These are phyloP conservation scores for Avena atlantica DNA, from an alignment of 176 grass and related monocot genomes.

Conservation along the genomic window DNA sequence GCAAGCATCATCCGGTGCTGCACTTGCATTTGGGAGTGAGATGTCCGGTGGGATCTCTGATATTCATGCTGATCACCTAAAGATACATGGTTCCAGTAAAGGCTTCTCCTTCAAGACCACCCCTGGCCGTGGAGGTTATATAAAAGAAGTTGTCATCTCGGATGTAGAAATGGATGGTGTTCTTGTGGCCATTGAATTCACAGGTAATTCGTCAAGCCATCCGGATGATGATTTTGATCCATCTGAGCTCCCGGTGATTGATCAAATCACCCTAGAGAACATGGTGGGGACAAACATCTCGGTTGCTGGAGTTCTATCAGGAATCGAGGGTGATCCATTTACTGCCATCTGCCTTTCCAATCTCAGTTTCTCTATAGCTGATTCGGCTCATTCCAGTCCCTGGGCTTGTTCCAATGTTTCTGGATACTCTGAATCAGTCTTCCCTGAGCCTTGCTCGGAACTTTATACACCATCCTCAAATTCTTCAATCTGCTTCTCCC, in stretches of 20 bases:
- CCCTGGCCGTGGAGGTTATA: slow-evolving; percentile 69
- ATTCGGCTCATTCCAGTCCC: slow-evolving; percentile 30
- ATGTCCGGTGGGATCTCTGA: slow-evolving; percentile 90
- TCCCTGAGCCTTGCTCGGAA: slow-evolving; percentile 69
- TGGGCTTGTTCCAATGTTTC: slow-evolving; percentile 85
- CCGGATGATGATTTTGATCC: slow-evolving; percentile 67
- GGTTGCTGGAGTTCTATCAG: slow-evolving; percentile 64
- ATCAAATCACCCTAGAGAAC: slow-evolving; percentile 71
- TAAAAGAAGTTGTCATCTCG: slow-evolving; percentile 60
- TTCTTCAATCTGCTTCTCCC: slow-evolving; percentile 69
- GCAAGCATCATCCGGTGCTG: slow-evolving; percentile 62
- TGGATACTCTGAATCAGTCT: slow-evolving; percentile 73
- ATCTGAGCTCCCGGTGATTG: slow-evolving; percentile 58
- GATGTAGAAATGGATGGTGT: slow-evolving; percentile 71
- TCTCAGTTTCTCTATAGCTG: slow-evolving; percentile 54
- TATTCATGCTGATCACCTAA: slow-evolving; percentile 53
- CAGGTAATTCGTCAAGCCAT: slow-evolving; percentile 57
- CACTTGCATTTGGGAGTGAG: slow-evolving; percentile 85
- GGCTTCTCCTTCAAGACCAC: slow-evolving; percentile 76
- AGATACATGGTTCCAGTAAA: slow-evolving; percentile 55
- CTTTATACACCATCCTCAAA: slow-evolving; percentile 56
- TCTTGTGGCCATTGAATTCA: slow-evolving; percentile 67
- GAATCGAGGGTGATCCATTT: slow-evolving; percentile 71
- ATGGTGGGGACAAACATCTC: slow-evolving; percentile 74
- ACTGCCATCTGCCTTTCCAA: slow-evolving; percentile 77